phyloP scores from a whole-genome alignment of 768 basidiomycete genomes.

The Serendipita vermifera region DNA sequence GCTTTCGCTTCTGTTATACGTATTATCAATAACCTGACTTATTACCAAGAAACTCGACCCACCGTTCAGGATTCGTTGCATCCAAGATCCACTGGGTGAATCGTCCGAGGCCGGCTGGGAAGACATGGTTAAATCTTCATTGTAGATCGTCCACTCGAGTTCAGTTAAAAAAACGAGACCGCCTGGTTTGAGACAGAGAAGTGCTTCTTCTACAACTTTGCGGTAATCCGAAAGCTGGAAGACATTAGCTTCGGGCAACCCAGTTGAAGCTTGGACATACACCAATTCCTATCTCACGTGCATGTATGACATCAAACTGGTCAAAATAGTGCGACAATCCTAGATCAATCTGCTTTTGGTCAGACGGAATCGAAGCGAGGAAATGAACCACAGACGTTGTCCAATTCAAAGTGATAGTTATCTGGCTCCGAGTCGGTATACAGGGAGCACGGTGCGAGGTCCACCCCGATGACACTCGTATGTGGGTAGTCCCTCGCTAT shows the following conservation, averaged over 20 bases:
- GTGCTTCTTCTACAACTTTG: conserved; percentile 20
- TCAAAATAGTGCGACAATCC: conserved; percentile 25
- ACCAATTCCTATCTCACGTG: conserved; percentile 22
- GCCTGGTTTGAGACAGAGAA: conserved; percentile 21
- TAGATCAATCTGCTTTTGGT: conserved; percentile 21
- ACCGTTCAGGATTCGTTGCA: conserved; percentile 23
- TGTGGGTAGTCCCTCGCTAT: neutral
- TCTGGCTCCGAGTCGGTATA: conserved; percentile 8
- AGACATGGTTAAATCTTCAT: conserved; percentile 21
- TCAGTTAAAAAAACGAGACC: conserved; percentile 24
- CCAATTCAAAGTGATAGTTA: conserved; percentile 24
- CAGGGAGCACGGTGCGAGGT: conserved; percentile 23
- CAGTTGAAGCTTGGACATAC: conserved; percentile 13
- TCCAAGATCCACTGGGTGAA: conserved; percentile 19
- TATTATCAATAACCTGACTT: neutral
- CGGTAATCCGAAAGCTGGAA: conserved; percentile 24
- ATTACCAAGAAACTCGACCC: conserved; percentile 14
- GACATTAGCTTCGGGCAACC: neutral
- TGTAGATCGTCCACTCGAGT: conserved; percentile 25
- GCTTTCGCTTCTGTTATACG: neutral
- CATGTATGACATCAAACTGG: conserved; percentile 25
- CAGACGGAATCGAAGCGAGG: neutral
- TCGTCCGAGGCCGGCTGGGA: conserved; percentile 18
- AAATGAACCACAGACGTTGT: conserved; percentile 20
- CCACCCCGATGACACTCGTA: conserved; percentile 24